Evolutionary conservation across 2,329 filamentous ascomycete species (phyloP), one percentile per base, ranked within the genome.

Genomic region (Colletotrichum aenigma): DNA sequence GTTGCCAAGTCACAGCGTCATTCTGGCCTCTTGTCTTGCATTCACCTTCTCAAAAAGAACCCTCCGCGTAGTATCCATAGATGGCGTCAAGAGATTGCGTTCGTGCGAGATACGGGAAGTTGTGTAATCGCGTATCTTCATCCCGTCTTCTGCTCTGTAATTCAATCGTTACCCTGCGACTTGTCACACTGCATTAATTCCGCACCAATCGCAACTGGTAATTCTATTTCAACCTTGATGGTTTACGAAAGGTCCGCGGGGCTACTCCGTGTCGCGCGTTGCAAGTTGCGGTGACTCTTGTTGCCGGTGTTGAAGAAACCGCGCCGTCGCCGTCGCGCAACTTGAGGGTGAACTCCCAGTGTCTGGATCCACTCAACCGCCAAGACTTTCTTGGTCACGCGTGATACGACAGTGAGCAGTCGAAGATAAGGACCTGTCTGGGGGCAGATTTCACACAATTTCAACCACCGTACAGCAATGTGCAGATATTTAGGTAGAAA

Each of bases 51-150:
- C n/a, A 38, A 75, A 66, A 64, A 32, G 56, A 75, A 64, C n/a
- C 18, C 2, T 7, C 32, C 24, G 34, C 16, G 69, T 67, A 58
- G 21, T 34, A 68, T 68, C 21, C n/a, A n/a, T 48, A 30, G 13
- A 75, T 75, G 62, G 73, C 56, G 73, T 75, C 69, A 75, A 72
- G 43, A 75, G 56, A 72, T 66, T 68, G n/a, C 62, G 32, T 67
- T 72, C 38, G 69, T 72, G 73, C 69, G 69, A 72, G 69, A 75
- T 75, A 68, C 58, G 58, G 58, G 9, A 32, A n/a, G 56, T 60
- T 32, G 28, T 30, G 18, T 28, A 65, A 52, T 32, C 65, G 66
- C 58, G 26, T n/a, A 34, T 70, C 58, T 65, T 13, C 4, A 24
- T 64, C 4, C 24, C 36, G 70, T 7, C 24, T 21, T 21, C 15